Evolutionary conservation across 129 eudicot genomes (phyloP), one percentile per base, ranked within the genome.

Genomic region (Calendula officinalis): DNA sequence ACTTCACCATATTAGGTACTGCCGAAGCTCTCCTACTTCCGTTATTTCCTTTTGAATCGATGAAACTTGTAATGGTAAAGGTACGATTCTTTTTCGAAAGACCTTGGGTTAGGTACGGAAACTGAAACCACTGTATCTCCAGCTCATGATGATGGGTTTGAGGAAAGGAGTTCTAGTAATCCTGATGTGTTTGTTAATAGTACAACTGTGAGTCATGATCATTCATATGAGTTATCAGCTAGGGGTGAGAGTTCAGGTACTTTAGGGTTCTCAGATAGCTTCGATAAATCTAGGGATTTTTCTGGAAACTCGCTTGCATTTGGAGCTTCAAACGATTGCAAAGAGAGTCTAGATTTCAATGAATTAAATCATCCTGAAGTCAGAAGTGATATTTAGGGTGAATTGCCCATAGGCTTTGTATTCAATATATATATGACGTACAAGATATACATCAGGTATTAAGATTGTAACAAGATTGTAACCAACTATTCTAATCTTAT

Each of bases 231-330:
- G 64, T 74, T 86, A 50, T 68, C 84, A 12, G 90, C 72, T 10
- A 79, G 83, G 64, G 83, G 69, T 49, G 95, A 71, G 56, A 92
- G 91, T 69, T 88, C 88, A 4, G 92, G 95, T 27, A 80, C 88
- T 7, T 81, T 86, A 71, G 95, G 94, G 32, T 92, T 78, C 59
- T 88, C 87, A 0, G 89, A 77, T 59, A 85, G 98, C 70, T 88
- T 92, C 12, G 94, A 80, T 46, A 82, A 88, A 46, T 88, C 89
- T 4, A 76, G 82, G 64, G 96, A 88, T 4, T 82, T 94, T 39
- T 86, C 92, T 0, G 92, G 84, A 6, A 80, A 75, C 52, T 83
- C 86, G 8, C 64, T 50, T 15, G 80, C 73, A 9, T 78, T 78
- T 60, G 46, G 84, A 75, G 80, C 54, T 41, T 75, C 83, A 2